These are phyloP conservation scores for Phoma sp. DNA, from an alignment of 2,329 filamentous ascomycete species.

Conservation along the genomic window DNA sequence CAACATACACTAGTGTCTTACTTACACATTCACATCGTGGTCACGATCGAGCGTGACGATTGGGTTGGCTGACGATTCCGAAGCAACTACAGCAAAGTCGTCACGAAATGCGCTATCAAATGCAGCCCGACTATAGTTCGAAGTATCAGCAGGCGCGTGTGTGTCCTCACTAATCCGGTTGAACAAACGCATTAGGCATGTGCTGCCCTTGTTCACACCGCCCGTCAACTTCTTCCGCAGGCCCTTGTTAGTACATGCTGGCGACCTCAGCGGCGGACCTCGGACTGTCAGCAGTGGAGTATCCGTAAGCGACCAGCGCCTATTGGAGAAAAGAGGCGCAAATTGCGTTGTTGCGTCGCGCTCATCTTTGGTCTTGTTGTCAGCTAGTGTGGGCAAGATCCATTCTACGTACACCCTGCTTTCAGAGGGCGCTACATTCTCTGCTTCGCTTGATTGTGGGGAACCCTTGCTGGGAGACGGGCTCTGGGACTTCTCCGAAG, in stretches of 20 bases:
- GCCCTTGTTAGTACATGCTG: not conserved
- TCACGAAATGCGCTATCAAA: not conserved
- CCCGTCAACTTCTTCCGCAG: not conserved
- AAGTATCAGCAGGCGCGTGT: not conserved
- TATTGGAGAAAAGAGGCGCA: not conserved
- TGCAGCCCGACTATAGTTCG: not conserved
- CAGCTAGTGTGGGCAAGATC: too few species aligned
- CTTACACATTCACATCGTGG: not conserved
- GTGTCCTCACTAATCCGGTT: not conserved
- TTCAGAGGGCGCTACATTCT: too few species aligned
- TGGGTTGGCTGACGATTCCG: not conserved
- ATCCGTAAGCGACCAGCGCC: not conserved
- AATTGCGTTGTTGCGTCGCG: not conserved
- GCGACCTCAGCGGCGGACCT: too few species aligned
- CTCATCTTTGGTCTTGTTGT: too few species aligned
- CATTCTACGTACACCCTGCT: too few species aligned
- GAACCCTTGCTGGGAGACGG: too few species aligned
- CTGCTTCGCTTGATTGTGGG: too few species aligned
- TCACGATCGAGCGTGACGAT: not conserved
- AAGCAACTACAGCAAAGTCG: not conserved
- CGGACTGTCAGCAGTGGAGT: not conserved
- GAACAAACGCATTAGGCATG: not conserved
- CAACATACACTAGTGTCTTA: not conserved
- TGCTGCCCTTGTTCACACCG: not conserved
- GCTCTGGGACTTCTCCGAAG: too few species aligned